Base-by-base conservation (phyloP, 176 grass and related monocot species). In the Rhynchospora breviuscula region DNA sequence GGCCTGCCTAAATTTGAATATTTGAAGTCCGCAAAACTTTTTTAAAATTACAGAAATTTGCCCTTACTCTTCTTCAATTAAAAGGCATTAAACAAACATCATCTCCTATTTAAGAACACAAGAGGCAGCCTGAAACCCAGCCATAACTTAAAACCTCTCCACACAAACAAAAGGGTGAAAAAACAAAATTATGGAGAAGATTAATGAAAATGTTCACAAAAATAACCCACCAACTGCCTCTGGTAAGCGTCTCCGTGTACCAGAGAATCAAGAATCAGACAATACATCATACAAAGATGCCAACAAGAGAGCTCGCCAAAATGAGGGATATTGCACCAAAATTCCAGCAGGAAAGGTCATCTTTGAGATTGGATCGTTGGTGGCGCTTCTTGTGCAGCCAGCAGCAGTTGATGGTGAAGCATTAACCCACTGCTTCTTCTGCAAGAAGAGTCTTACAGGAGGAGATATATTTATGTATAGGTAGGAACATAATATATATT, bases 71-170 rank as follows among this genome's bases (percentile, higher is more conserved):
- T 40, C 17, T 43, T 18, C 25, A 59, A 80, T 25, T 59, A 17
- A 60, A 80, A 80, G 17, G 3, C 71, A 52, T 76, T 75, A 75
- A 75, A 51, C 47, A 12, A 76, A 76, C 25, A 61, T 18, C 78
- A 43, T 62, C 53, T 77, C 72, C 49, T 80, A 80, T 62, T 59
- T 80, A 80, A 80, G 58, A 58, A 80, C 78, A 80, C 78, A 40
- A 40, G 8, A 35, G 11, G 76, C 3, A 54, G 12, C 26, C 51
- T 19, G 31, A 8, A 60, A 62, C 53, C 54, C 14, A 31, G 22
- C 53, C 8, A 58, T 40, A 19, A 61, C 77, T 80, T 80, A 33
- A 54, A 59, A n/a, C 35, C 54, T 62, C 78, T 80, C 26, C 21
- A 80, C 15, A 80, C 17, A 59, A 2, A 61, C 4, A 13, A 18